Evolutionary conservation across 1,139 yeast genomes (phyloP).

Genomic region (Pichia sp.): DNA sequence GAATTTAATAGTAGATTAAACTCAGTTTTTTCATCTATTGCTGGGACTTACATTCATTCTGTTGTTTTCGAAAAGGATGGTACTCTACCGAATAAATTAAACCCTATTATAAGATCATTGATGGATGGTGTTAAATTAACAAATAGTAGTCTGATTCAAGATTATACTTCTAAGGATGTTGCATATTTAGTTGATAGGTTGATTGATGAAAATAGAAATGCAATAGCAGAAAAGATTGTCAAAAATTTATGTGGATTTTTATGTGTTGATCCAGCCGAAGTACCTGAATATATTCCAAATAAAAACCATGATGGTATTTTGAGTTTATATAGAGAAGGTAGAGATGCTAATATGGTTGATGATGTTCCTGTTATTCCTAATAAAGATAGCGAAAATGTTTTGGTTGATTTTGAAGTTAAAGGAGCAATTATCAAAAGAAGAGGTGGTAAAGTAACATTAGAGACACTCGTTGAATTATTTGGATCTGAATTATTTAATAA

Average conservation of each 20-base stretch:
- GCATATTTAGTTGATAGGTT: slow-evolving; percentile 58
- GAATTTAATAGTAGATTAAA: slow-evolving; percentile 50
- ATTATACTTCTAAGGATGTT: slow-evolving; percentile 63
- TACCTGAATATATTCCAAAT: slow-evolving; percentile 82
- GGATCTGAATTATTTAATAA: slow-evolving; percentile 48
- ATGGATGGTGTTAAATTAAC: slow-evolving; percentile 92
- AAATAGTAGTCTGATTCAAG: slow-evolving; percentile 58
- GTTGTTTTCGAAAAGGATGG: slow-evolving; percentile 19
- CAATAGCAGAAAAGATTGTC: slow-evolving; percentile 81
- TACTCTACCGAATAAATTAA: slow-evolving; percentile 76
- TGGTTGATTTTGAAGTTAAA: slow-evolving; percentile 35
- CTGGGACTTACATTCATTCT: slow-evolving; percentile 63
- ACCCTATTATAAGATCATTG: slow-evolving; percentile 79
- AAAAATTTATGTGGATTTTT: slow-evolving; percentile 88
- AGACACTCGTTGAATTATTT: slow-evolving; percentile 45
- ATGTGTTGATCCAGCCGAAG: slow-evolving; percentile 94
- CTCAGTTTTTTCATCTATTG: slow-evolving; percentile 66
- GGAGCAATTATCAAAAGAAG: slow-evolving; percentile 75
- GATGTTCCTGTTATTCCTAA: not conserved
- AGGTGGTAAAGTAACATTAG: slow-evolving; percentile 74
- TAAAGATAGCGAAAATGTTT: not conserved
- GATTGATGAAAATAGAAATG: slow-evolving; percentile 48
- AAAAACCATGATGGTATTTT: slow-evolving; percentile 53
- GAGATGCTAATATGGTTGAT: slow-evolving; percentile 62
- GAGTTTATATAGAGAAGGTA: slow-evolving; percentile 76